Conservation (phyloP, 163 green algal genomes). For the Botryococcus braunii region DNA sequence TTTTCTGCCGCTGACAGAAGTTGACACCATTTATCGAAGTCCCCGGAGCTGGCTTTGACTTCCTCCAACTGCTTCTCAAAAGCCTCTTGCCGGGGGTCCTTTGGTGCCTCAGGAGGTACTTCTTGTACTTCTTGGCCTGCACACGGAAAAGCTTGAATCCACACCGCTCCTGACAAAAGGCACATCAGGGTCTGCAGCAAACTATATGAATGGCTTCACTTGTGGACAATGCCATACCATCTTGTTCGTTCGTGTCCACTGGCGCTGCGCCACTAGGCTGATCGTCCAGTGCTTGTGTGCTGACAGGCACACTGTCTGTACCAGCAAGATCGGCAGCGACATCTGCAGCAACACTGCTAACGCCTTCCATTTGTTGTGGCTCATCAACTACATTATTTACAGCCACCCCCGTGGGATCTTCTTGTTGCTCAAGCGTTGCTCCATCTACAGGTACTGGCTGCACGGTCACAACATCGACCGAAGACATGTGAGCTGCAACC, state of each 20-base stretch:
- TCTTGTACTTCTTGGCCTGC: not conserved
- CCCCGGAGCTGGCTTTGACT: conserved; percentile 7
- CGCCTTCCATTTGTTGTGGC: not conserved
- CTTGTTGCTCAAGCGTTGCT: not conserved
- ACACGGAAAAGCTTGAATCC: not conserved
- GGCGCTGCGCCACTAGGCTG: not conserved
- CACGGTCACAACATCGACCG: too few relatives aligned
- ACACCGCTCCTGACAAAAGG: too few relatives aligned
- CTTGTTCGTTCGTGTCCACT: not conserved
- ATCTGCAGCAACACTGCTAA: conserved; percentile 3
- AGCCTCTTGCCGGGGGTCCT: conserved; percentile 2
- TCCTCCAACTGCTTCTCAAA: conserved; percentile 3
- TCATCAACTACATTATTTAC: not conserved
- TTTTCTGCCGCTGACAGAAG: conserved; percentile 22
- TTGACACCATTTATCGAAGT: conserved; percentile 16
- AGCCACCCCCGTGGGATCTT: not conserved
- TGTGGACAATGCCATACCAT: not conserved
- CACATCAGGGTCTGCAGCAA: not conserved
- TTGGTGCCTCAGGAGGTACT: conserved; percentile 1
- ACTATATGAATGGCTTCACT: not conserved
- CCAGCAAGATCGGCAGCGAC: not conserved
- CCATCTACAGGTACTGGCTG: not conserved
- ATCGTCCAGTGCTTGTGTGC: not conserved
- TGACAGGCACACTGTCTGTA: not conserved
- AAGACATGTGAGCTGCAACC: too few relatives aligned